Evolutionary conservation across 225 moss, liverwort and hornwort genomes (phyloP), one percentile per base, ranked within the genome.

Genomic region (Physcomitrium patens): DNA sequence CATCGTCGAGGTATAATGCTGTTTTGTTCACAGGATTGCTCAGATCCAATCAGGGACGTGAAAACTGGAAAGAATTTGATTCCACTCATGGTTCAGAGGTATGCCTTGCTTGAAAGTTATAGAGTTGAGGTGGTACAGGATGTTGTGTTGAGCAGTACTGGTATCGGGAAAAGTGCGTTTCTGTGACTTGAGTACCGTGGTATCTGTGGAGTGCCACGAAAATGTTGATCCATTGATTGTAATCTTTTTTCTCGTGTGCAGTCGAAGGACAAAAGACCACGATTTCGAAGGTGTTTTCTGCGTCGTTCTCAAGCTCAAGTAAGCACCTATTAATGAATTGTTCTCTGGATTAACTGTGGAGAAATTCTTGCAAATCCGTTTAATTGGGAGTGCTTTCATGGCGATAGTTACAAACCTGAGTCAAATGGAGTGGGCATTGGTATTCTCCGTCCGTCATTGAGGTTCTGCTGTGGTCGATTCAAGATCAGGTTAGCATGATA

Each of bases 231-330:
- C 62, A 54, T 55, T 73, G 27, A 80, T 57, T 22, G 5, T 65
- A 57, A 23, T 37, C 1, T 18, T 31, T 58, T 63, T n/a, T 54
- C 44, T 65, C 20, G 3, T 78, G 63, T 80, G 76, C 94, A 96
- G 96, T 72, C 91, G 91, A 67, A 92, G 94, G 77, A 80, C 89
- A 22, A 89, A 94, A 67, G 89, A 92, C 71, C 84, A 92, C 57
- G 94, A 97, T 78, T 97, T 97, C 73, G 96, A 86, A 72, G 96
- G 94, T 51, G 60, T 97, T 78, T 92, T 91, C 75, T 97, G 96
- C 78, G 86, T 97, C 37, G 96, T 90, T 67, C 86, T 97, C 26
- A 97, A 93, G 81, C 90, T 83, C 80, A 87, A 94, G 96, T 97
- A 93, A 89, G 89, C 68, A 67, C 49, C 17, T 54, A 12, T 12